phyloP scores from a whole-genome alignment of 108 stramenopile species.

The Nannochloropsis gaditana region DNA sequence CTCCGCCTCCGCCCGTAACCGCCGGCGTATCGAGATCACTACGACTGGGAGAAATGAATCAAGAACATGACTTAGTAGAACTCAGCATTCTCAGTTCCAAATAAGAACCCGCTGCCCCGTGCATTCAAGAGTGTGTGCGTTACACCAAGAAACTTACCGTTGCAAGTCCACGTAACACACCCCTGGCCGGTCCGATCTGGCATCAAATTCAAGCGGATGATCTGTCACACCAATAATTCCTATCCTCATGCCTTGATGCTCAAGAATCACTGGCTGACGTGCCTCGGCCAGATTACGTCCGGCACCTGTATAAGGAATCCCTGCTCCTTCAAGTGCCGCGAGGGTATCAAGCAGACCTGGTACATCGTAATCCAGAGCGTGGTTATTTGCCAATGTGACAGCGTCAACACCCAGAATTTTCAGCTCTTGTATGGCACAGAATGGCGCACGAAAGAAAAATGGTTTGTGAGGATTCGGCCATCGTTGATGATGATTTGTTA shows the following conservation, averaged over 20 bases:
- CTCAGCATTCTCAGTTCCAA: too few species aligned
- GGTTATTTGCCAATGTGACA: background rate
- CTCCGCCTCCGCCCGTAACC: background rate
- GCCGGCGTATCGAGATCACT: slow-evolving; percentile 3
- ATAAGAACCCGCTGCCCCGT: too few species aligned
- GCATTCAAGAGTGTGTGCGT: too few species aligned
- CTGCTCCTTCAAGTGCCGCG: background rate
- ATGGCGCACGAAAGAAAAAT: background rate
- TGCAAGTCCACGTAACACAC: slow-evolving; percentile 4
- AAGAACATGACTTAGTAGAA: too few species aligned
- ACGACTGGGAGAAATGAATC: background rate
- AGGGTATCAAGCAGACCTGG: background rate
- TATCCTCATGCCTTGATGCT: background rate
- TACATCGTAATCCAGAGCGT: slow-evolving; percentile 17
- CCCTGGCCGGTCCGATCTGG: background rate
- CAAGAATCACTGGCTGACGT: slow-evolving; percentile 16
- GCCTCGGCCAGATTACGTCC: background rate
- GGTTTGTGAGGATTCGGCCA: slow-evolving; percentile 15
- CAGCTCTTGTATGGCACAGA: background rate
- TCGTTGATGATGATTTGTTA: slow-evolving; percentile 2
- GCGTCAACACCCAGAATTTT: background rate
- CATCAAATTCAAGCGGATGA: background rate
- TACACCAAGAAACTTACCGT: background rate
- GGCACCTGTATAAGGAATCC: background rate
- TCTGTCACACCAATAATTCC: slow-evolving; percentile 4